These are phyloP conservation scores for Talaromyces sp. DNA, from an alignment of 2,329 filamentous ascomycete genomes.

Conservation along the genomic window DNA sequence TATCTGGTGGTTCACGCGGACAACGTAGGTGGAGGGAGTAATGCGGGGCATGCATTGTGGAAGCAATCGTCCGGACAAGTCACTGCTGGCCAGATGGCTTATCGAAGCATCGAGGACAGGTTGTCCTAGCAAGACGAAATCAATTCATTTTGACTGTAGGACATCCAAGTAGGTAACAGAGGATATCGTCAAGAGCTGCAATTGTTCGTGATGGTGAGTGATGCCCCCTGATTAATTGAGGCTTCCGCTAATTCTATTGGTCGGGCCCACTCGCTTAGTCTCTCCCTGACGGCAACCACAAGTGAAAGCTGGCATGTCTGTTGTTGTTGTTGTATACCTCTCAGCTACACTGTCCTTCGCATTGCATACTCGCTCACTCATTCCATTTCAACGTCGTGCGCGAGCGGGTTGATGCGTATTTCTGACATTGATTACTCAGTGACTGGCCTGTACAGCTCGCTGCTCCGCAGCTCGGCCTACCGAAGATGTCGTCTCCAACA, in stretches of 20 bases:
- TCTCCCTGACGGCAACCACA: conserved; percentile 12
- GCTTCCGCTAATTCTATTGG: conserved; percentile 22
- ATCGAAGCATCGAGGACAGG: not conserved
- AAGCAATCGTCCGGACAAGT: not conserved
- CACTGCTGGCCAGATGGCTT: not conserved
- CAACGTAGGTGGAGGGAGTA: conserved; percentile 3
- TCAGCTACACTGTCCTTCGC: conserved; percentile 1
- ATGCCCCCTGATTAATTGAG: conserved; percentile 15
- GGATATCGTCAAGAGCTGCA: not conserved
- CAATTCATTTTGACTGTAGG: not conserved
- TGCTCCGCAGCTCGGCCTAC: conserved; percentile 42
- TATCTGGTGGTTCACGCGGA: not conserved
- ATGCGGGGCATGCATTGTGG: conserved; percentile 15
- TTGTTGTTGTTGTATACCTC: conserved; percentile 4
- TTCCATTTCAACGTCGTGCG: conserved; percentile 21
- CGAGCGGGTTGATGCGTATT: conserved; percentile 32
- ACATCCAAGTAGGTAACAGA: not conserved
- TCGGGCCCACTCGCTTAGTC: conserved; percentile 18
- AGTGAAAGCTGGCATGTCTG: conserved; percentile 24
- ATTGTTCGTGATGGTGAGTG: not conserved
- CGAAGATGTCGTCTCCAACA: conserved; percentile 44
- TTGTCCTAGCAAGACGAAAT: not conserved
- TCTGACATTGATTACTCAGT: conserved; percentile 23
- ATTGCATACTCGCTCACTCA: not conserved
- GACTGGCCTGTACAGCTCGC: conserved; percentile 35